A percentile compares a stretch with the other conserved stretches of the same genome.
Conservation (phyloP, 371 early-diverging fungal species). For the Apophysomyces elegans region DNA sequence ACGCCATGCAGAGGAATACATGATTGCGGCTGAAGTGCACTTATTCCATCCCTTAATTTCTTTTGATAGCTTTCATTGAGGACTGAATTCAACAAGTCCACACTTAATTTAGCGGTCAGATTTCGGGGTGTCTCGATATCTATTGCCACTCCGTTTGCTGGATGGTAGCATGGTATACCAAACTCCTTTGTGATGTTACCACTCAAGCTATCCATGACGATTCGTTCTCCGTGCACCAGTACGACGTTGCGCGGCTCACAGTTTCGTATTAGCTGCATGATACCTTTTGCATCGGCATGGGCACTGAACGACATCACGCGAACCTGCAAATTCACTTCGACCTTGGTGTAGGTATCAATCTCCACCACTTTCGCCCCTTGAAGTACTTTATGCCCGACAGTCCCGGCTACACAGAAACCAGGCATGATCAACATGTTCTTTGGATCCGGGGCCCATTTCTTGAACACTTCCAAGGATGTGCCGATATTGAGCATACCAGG, state of each 20-base stretch:
- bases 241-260: constrained; percentile 95
- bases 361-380: constrained; percentile 87
- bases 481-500: constrained; percentile 95
- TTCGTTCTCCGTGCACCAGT: constrained; percentile 98
- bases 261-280: constrained; percentile 95
- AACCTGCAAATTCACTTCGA: constrained; percentile 92
- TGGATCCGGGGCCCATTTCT: constrained; percentile 86
- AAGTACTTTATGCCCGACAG: constrained; percentile 95
- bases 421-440: constrained; percentile 95
- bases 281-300: constrained; percentile 99
- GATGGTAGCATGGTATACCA: constrained; percentile 85
- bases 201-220: constrained; percentile 89
- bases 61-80: constrained; percentile 16
- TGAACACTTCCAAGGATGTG: constrained; percentile 84
- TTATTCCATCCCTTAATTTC: background rate
- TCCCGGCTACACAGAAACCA: constrained; percentile 94
- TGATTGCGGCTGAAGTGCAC: background rate
- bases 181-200: constrained; percentile 84
- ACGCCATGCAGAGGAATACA: constrained; percentile 1
- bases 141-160: constrained; percentile 85
- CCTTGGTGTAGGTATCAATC: constrained; percentile 73
- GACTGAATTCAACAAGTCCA: constrained; percentile 51
- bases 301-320: constrained; percentile 98
- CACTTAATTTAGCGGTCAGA: constrained; percentile 62
- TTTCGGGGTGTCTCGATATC: constrained; percentile 66